A percentile compares a stretch with the other conserved stretches of the same genome.
These are phyloP conservation scores for Metschnikowia henanensis DNA, from an alignment of 805 yeast species.

Conservation along the genomic window DNA sequence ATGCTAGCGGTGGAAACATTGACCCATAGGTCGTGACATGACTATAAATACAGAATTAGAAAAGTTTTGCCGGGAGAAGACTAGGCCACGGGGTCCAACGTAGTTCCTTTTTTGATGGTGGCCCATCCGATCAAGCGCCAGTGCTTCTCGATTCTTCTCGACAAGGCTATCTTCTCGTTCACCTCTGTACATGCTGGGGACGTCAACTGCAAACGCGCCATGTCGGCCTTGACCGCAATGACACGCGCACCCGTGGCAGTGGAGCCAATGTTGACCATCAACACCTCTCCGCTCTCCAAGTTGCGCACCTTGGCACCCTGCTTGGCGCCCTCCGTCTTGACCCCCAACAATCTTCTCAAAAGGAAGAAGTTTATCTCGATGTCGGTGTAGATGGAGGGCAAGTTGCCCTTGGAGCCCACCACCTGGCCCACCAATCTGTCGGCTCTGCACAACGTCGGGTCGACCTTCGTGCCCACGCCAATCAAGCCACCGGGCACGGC, in stretches of 20 bases:
- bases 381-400: slow-evolving; percentile 96
- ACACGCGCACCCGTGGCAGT: slow-evolving; percentile 99
- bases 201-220: slow-evolving; percentile 96
- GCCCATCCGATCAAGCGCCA: slow-evolving; percentile 99
- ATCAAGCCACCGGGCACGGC: slow-evolving; percentile 99
- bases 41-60: slow-evolving; percentile 15
- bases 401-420: slow-evolving; percentile 94
- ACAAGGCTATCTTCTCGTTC: slow-evolving; percentile 96
- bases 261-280: slow-evolving; percentile 99
- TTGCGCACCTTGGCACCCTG: slow-evolving; percentile 93
- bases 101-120: slow-evolving; percentile 91
- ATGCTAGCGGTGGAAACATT: slow-evolving; percentile 17
- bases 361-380: slow-evolving; percentile 96
- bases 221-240: slow-evolving; percentile 96
- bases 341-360: slow-evolving; percentile 96
- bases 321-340: slow-evolving; percentile 95
- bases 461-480: slow-evolving; percentile 99
- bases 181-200: slow-evolving; percentile 99
- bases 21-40: slow-evolving; percentile 13
- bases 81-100: slow-evolving; percentile 71
- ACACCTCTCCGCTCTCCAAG: slow-evolving; percentile 89
- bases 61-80: slow-evolving; percentile 1
- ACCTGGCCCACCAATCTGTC: slow-evolving; percentile 99
- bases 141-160: slow-evolving; percentile 99
- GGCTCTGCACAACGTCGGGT: slow-evolving; percentile 98